A percentile compares a stretch with the other conserved stretches of the same genome.
These are phyloP conservation scores for Cryptococcus amylolentus DNA, from an alignment of 1,284 basidiomycete species.

Conservation along the genomic window DNA sequence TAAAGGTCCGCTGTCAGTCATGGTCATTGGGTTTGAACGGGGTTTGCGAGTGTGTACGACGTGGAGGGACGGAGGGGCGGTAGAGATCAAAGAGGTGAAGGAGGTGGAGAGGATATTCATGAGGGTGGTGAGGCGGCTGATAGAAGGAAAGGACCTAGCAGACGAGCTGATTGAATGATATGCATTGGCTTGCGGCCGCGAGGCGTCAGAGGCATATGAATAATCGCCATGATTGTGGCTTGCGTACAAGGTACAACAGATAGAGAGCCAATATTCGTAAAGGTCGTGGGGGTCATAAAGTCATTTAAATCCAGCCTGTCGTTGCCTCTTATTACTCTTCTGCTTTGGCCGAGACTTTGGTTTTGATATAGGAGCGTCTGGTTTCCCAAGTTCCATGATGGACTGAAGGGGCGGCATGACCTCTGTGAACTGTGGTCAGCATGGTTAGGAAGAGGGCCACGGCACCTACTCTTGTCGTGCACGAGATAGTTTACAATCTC, in stretches of 20 bases:
- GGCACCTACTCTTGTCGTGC: constrained; percentile 62
- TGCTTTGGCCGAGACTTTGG: neutral
- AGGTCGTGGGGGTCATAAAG: too few relatives aligned
- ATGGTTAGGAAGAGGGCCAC: neutral
- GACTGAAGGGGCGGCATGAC: constrained; percentile 19
- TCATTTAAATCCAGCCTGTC: neutral
- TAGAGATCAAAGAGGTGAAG: constrained; percentile 10
- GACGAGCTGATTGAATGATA: neutral
- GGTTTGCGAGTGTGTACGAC: constrained; percentile 27
- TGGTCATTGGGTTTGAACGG: constrained; percentile 27
- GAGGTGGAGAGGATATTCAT: constrained; percentile 12
- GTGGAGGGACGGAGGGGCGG: constrained; percentile 27
- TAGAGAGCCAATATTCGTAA: too few relatives aligned
- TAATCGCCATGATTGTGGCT: too few relatives aligned
- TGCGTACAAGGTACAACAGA: too few relatives aligned
- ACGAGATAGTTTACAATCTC: constrained; percentile 67
- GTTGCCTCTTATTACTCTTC: constrained; percentile 3
- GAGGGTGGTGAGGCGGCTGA: constrained; percentile 9
- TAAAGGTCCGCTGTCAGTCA: constrained; percentile 18
- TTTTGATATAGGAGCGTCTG: constrained; percentile 1
- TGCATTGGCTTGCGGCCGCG: too few relatives aligned
- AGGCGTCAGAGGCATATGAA: neutral
- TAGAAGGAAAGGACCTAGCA: neutral
- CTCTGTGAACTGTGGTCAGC: constrained; percentile 2
- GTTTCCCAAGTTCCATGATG: constrained; percentile 16